phyloP scores from a whole-genome alignment of 768 basidiomycete species.

The Leccinellum rugosiceps region DNA sequence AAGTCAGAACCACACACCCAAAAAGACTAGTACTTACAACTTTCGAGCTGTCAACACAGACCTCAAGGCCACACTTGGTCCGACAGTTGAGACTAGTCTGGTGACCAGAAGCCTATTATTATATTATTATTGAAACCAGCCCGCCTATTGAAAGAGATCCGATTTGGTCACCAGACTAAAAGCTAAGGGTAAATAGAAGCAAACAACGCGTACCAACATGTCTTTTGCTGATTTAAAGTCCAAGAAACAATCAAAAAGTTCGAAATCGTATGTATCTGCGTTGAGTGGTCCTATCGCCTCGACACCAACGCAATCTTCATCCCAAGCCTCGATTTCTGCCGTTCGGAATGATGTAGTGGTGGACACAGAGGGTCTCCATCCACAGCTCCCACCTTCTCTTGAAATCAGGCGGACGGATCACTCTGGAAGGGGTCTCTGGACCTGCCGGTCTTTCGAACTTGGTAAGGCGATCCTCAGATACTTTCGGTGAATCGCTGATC shows the following conservation, averaged over 20 bases:
- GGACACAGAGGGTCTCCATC: constrained; percentile 17
- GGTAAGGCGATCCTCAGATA: constrained; percentile 30
- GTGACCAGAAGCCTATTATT: too few relatives aligned
- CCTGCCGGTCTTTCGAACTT: constrained; percentile 32
- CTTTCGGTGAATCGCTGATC: not conserved
- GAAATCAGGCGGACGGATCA: constrained; percentile 35
- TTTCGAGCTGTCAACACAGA: too few relatives aligned
- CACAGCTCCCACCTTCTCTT: constrained; percentile 38
- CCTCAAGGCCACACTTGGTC: too few relatives aligned
- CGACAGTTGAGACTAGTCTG: too few relatives aligned
- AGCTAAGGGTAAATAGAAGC: constrained; percentile 7
- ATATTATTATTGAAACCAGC: too few relatives aligned
- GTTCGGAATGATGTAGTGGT: not conserved
- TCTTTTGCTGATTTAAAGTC: constrained; percentile 34
- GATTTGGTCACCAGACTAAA: too few relatives aligned
- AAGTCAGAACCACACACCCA: too few relatives aligned
- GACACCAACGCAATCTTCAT: constrained; percentile 24
- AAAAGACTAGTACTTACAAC: too few relatives aligned
- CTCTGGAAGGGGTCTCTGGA: constrained; percentile 49
- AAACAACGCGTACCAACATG: constrained; percentile 23
- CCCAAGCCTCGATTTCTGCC: too few relatives aligned
- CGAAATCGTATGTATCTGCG: constrained; percentile 28
- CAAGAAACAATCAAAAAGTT: constrained; percentile 26
- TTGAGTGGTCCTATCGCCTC: constrained; percentile 14
- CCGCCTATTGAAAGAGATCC: too few relatives aligned